Evolutionary conservation across 768 basidiomycete species (phyloP), one percentile per base, ranked within the genome.

Genomic region (Amanita muscaria): DNA sequence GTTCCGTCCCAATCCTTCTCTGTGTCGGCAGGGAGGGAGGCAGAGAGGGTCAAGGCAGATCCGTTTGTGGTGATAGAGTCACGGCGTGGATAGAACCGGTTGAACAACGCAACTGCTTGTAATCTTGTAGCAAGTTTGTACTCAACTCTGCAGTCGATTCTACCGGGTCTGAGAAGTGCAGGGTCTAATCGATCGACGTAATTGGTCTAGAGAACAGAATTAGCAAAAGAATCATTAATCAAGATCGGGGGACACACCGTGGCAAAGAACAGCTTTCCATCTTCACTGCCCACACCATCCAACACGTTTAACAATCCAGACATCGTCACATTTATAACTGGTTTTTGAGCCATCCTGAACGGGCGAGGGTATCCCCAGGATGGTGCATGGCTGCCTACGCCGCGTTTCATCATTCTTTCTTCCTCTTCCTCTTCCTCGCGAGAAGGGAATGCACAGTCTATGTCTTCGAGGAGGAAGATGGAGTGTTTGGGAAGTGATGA

Each of bases 211-310:
- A 35, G 18, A 14, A 11, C 9, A 4, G 22, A n/a, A 27, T 18
- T 12, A 39, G 21, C 18, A 18, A 10, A 5, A 15, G 11, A 16
- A 3, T 33, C 12, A 8, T 27, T 11, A 30, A 27, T 10, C 6
- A 12, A 11, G 3, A 18, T 8, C 15, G 14, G 5, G 10, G 9
- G 14, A 7, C 69, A 36, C 36, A 73, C 74, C 8, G 79, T 81
- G 0, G 76, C 76, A 44, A 81, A 79, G 51, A 78, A 73, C 12
- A 81, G 56, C 48, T 73, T 75, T 9, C 79, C 79, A 53, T 79
- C 77, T 49, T 79, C 76, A 53, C 75, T 76, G 3, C 73, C 73
- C 10, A 77, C 70, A 3, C 78, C 77, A 52, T 81, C 77, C 16
- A 79, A 60, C 5, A 77, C 72, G 53, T 80, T 80, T 23, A 80